Conservation (phyloP, 805 yeast genomes). For the Candida loeiensis region DNA sequence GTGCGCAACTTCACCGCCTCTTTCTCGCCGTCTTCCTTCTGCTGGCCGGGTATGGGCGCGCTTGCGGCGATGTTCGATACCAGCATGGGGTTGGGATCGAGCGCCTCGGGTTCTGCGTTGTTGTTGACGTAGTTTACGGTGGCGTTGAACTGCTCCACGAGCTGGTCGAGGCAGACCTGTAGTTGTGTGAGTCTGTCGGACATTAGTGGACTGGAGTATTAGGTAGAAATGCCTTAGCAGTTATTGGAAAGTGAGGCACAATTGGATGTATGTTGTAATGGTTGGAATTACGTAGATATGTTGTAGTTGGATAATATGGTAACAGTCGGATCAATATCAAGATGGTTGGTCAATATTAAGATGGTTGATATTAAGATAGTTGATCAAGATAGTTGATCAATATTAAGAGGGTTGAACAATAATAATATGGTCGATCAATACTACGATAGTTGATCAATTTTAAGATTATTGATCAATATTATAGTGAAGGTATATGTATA, state of each 20-base stretch:
- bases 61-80: constrained; percentile 61
- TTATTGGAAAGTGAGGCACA: too few species aligned
- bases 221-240: too few species aligned
- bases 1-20: constrained; percentile 5
- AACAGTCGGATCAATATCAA: too few species aligned
- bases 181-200: constrained; percentile 87
- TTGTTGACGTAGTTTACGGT: constrained; percentile 64
- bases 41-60: constrained; percentile 48
- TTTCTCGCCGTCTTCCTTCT: constrained; percentile 4
- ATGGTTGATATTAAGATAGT: too few species aligned
- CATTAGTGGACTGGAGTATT: constrained; percentile 37
- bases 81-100: constrained; percentile 63
- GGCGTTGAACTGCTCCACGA: constrained; percentile 76
- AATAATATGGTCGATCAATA: not conserved
- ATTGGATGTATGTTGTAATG: too few species aligned
- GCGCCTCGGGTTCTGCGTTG: constrained; percentile 34
- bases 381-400: too few species aligned
- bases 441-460: not conserved
- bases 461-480: too few species aligned
- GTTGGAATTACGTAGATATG: too few species aligned
- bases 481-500: too few species aligned
- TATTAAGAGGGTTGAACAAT: too few species aligned
- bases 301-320: too few species aligned
- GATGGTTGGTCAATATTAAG: too few species aligned
- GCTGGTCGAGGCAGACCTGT: constrained; percentile 81